phyloP scores from a whole-genome alignment of 1,139 yeast genomes.

The Candida pseudocylindracea region DNA sequence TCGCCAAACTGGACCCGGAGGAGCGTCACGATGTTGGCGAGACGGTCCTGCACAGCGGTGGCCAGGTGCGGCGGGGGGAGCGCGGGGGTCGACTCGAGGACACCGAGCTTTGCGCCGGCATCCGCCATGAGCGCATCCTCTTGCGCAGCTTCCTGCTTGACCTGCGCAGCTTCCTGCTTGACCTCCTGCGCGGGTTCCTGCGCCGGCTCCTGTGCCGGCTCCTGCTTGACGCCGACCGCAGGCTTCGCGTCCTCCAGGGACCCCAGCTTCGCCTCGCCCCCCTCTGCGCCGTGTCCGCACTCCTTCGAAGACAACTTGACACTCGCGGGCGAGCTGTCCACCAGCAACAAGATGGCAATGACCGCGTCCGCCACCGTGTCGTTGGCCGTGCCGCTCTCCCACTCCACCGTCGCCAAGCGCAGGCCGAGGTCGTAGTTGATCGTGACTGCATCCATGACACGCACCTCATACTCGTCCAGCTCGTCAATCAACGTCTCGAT shows the following conservation, averaged over 20 bases:
- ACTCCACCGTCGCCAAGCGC: slow-evolving; percentile 41
- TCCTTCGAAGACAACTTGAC: slow-evolving; percentile 57
- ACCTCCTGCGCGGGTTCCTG: too few species aligned
- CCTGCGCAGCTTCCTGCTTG: too few species aligned
- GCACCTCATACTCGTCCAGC: slow-evolving; percentile 28
- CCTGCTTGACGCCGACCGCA: too few species aligned
- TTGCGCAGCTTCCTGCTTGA: too few species aligned
- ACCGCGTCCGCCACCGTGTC: slow-evolving; percentile 79
- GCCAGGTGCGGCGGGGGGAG: too few species aligned
- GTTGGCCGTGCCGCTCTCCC: slow-evolving; percentile 33
- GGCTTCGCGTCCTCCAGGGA: too few species aligned
- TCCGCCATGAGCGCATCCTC: too few species aligned
- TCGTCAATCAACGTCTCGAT: slow-evolving; percentile 45
- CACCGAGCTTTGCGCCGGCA: too few species aligned
- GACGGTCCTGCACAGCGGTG: not conserved
- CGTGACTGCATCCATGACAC: slow-evolving; percentile 22
- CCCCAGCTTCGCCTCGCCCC: not conserved
- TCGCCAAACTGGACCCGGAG: slow-evolving; percentile 81
- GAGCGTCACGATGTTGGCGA: slow-evolving; percentile 22
- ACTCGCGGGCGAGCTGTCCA: slow-evolving; percentile 89
- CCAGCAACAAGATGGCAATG: slow-evolving; percentile 71
- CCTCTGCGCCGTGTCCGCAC: slow-evolving; percentile 16
- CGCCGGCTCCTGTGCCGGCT: too few species aligned
- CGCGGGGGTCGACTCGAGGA: too few species aligned
- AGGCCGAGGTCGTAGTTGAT: slow-evolving; percentile 22